Conservation (phyloP, 495 filamentous ascomycete species). For the Jackrogersella multiformis region DNA sequence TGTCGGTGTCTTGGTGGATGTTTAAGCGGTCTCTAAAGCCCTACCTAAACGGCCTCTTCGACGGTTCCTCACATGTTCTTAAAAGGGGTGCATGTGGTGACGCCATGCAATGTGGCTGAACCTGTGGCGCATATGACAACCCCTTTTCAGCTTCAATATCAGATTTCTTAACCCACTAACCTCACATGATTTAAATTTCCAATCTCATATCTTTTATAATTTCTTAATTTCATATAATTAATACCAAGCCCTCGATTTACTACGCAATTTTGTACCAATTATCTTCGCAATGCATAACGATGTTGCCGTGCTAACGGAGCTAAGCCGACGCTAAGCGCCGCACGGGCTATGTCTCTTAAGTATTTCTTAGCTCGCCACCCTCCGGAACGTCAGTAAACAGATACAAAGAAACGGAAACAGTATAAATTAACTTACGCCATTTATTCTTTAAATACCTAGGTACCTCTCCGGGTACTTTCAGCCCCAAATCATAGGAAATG, state of each 20-base stretch:
- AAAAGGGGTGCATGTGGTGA: background rate
- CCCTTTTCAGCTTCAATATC: background rate
- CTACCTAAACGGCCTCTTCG: too few relatives aligned
- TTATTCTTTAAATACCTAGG: background rate
- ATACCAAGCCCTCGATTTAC: background rate
- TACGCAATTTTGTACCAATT: background rate
- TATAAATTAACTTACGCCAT: background rate
- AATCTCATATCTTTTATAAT: background rate
- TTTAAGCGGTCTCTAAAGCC: too few relatives aligned
- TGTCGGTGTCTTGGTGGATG: too few relatives aligned
- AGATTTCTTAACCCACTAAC: background rate
- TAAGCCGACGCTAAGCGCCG: background rate
- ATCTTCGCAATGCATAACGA: too few relatives aligned
- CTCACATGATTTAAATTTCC: background rate
- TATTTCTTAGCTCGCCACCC: background rate
- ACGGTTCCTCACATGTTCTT: too few relatives aligned
- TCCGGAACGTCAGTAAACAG: background rate
- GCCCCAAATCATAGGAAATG: too few relatives aligned
- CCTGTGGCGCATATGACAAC: background rate
- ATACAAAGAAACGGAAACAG: background rate
- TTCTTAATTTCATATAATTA: background rate
- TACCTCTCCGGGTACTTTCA: too few relatives aligned
- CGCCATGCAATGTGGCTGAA: background rate
- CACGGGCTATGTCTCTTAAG: background rate
- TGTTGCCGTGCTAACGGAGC: background rate